These are phyloP conservation scores for Osmanthus fragrans DNA, from an alignment of 257 asterid genomes.

Conservation along the genomic window DNA sequence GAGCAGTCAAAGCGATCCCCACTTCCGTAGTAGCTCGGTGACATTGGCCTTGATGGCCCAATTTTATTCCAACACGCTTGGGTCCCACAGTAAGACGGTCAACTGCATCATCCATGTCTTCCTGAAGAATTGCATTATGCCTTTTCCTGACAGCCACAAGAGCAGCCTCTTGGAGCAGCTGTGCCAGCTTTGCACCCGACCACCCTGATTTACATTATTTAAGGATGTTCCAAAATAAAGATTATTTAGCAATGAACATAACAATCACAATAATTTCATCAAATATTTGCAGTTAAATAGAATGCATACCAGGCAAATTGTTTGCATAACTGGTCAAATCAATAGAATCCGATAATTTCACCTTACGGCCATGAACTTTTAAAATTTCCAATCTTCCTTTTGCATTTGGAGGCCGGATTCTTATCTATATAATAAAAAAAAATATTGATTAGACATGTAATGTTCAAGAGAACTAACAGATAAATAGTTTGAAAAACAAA, in stretches of 20 bases:
- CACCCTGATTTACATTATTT: conserved; percentile 62
- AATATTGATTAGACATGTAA: conserved; percentile 10
- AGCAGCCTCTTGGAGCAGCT: conserved; percentile 98
- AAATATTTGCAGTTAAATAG: conserved; percentile 15
- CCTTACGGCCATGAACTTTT: conserved; percentile 88
- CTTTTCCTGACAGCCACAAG: conserved; percentile 95
- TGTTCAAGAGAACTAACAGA: conserved; percentile 3
- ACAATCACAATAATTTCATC: not conserved
- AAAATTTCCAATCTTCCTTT: conserved; percentile 91
- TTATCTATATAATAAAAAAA: conserved; percentile 49
- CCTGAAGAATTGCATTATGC: conserved; percentile 66
- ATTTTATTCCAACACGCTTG: conserved; percentile 67
- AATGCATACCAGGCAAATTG: conserved; percentile 76
- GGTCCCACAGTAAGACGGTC: conserved; percentile 98
- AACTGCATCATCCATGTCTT: conserved; percentile 96
- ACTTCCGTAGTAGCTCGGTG: conserved; percentile 88
- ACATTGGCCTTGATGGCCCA: conserved; percentile 91
- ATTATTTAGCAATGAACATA: not conserved
- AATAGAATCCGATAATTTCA: conserved; percentile 76
- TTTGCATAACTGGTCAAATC: conserved; percentile 81
- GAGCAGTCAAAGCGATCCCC: conserved; percentile 88
- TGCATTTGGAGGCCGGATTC: conserved; percentile 91
- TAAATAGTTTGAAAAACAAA: not conserved
- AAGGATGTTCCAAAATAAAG: conserved; percentile 18
- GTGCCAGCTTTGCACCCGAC: conserved; percentile 97